These are phyloP conservation scores for Podaxis sp. DNA, from an alignment of 768 basidiomycete genomes.

Conservation along the genomic window DNA sequence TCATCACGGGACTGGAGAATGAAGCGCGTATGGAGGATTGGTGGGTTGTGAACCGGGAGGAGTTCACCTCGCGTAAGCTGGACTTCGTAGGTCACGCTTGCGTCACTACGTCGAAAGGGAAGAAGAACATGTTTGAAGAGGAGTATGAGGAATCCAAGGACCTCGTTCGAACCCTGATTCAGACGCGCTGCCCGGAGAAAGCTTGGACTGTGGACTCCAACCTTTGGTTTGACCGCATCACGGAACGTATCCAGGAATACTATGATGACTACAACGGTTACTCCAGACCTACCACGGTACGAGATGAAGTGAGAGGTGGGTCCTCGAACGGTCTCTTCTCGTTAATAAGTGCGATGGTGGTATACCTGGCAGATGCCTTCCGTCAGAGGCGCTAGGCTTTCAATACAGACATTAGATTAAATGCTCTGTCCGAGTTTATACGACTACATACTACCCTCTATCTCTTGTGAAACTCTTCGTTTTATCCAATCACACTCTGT, in stretches of 20 bases:
- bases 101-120: slow-evolving; percentile 25
- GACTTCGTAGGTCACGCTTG: slow-evolving; percentile 10
- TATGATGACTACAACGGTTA: slow-evolving; percentile 1
- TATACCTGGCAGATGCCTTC: not conserved
- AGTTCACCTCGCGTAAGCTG: slow-evolving; percentile 4
- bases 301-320: not conserved
- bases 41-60: slow-evolving; percentile 9
- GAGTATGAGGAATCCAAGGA: slow-evolving; percentile 15
- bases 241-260: not conserved
- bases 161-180: slow-evolving; percentile 3
- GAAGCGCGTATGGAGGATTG: slow-evolving; percentile 12
- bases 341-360: not conserved
- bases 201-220: not conserved
- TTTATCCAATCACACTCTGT: no score
- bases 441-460: no score
- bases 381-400: no score
- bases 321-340: not conserved
- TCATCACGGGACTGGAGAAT: slow-evolving; percentile 11
- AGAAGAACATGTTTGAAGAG: slow-evolving; percentile 15
- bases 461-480: no score
- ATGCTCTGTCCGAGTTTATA: no score
- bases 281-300: not conserved
- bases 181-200: not conserved
- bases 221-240: not conserved
- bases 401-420: no score